Percentiles rank a stretch among this genome's conserved stretches.
Evolutionary conservation across 345 rosid genomes (phyloP).

Genomic region (Brassica carinata): DNA sequence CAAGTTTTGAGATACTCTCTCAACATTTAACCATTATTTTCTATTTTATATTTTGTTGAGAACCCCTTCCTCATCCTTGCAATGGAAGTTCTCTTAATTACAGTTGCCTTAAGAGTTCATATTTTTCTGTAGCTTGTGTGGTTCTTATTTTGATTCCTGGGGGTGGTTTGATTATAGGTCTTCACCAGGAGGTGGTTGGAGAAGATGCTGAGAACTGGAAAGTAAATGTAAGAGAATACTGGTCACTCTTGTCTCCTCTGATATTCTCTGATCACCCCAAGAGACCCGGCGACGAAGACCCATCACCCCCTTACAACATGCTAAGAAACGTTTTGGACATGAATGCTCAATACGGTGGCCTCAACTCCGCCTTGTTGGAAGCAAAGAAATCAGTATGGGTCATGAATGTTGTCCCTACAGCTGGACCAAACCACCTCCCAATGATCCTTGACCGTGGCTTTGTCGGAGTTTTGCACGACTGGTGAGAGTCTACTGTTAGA

Average conservation of each 20-base stretch:
- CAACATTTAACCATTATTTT: too few relatives aligned
- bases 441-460: conserved; percentile 91
- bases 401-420: conserved; percentile 93
- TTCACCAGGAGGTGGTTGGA: conserved; percentile 58
- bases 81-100: neutral
- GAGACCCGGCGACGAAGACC: conserved; percentile 99
- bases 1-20: too few relatives aligned
- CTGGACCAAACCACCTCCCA: conserved; percentile 84
- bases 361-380: conserved; percentile 84
- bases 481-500: conserved; percentile 47
- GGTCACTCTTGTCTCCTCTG: conserved; percentile 96
- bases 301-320: conserved; percentile 97
- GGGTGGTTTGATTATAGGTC: conserved; percentile 52
- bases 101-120: conserved; percentile 3
- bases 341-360: conserved; percentile 93
- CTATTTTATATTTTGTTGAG: too few relatives aligned
- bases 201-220: conserved; percentile 75
- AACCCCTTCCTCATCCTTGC: too few relatives aligned
- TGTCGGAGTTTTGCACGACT: conserved; percentile 88
- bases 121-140: neutral
- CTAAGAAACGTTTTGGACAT: conserved; percentile 92
- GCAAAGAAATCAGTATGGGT: conserved; percentile 91
- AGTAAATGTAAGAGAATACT: conserved; percentile 62
- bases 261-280: conserved; percentile 99
- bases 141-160: neutral